Conservation (phyloP, 345 rosid species). For the Populus simonii region DNA sequence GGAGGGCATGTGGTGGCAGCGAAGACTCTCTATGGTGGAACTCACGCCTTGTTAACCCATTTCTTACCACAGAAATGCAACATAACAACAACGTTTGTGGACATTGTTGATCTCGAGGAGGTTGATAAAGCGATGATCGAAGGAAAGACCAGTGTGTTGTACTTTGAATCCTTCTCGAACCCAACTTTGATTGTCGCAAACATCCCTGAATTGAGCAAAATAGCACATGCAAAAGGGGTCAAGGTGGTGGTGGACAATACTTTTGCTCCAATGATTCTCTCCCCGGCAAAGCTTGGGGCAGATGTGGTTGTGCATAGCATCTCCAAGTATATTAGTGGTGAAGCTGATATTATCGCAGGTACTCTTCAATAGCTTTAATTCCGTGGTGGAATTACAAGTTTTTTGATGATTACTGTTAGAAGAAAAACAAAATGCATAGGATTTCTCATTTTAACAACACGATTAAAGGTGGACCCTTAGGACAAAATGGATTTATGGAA, state of each 20-base stretch:
- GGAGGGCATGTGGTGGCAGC: slow-evolving; percentile 97
- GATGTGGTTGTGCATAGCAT: slow-evolving; percentile 91
- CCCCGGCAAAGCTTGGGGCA: slow-evolving; percentile 92
- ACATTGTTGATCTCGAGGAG: slow-evolving; percentile 49
- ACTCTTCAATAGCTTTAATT: background rate
- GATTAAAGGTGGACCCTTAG: background rate
- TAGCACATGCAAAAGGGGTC: slow-evolving; percentile 77
- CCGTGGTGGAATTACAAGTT: too few relatives aligned
- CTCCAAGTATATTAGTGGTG: slow-evolving; percentile 93
- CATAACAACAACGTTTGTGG: slow-evolving; percentile 84
- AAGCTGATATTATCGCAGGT: slow-evolving; percentile 97
- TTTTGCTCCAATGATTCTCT: slow-evolving; percentile 86
- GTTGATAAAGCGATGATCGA: slow-evolving; percentile 58
- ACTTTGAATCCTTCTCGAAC: slow-evolving; percentile 81
- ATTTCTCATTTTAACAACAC: background rate
- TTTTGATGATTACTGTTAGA: background rate
- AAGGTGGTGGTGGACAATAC: slow-evolving; percentile 88
- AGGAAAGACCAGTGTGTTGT: slow-evolving; percentile 77
- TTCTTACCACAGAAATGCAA: slow-evolving; percentile 76
- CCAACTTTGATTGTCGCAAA: slow-evolving; percentile 79
- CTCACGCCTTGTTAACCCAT: slow-evolving; percentile 80
- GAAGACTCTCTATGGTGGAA: slow-evolving; percentile 73
- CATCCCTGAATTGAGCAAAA: slow-evolving; percentile 69
- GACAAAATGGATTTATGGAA: background rate
- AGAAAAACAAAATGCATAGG: background rate